A percentile compares a stretch with the other conserved stretches of the same genome.
Conservation (phyloP, 768 basidiomycete species). For the Phaeolepiota aurea region DNA sequence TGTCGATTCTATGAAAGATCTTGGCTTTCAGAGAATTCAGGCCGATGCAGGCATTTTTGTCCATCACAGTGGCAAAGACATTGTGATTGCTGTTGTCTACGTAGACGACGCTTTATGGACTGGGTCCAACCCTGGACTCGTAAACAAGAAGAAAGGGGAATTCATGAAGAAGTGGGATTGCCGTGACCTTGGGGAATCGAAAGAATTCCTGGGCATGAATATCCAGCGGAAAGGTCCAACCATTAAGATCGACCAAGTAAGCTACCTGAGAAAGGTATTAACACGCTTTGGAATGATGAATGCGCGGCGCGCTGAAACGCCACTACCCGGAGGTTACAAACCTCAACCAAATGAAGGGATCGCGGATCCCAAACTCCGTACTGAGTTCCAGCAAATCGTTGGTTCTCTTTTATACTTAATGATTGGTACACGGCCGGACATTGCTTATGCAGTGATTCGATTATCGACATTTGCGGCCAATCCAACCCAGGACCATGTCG, state of each 20-base stretch:
- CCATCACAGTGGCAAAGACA: conserved; percentile 5
- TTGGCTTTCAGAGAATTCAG: not conserved
- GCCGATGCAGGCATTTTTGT: conserved; percentile 1
- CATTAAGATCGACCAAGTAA: not conserved
- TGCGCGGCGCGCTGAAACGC: not conserved
- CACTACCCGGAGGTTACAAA: not conserved
- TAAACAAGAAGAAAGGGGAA: conserved; percentile 12
- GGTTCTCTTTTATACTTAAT: not conserved
- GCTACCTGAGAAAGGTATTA: not conserved
- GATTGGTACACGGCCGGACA: not conserved
- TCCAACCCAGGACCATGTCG: conserved; percentile 14
- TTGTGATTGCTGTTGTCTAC: conserved; percentile 20
- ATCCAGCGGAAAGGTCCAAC: not conserved
- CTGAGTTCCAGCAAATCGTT: not conserved
- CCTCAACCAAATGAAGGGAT: not conserved
- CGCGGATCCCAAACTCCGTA: not conserved
- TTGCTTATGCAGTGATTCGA: not conserved
- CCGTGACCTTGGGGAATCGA: conserved; percentile 16
- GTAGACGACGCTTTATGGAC: conserved; percentile 24
- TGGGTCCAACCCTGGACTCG: conserved; percentile 5
- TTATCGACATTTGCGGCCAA: conserved; percentile 14
- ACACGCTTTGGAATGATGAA: not conserved
- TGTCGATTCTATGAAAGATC: not conserved
- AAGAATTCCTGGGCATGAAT: not conserved
- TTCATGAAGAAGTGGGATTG: conserved; percentile 20